Conservation (phyloP, 345 rosid species). For the Eucalyptus pauciflora region DNA sequence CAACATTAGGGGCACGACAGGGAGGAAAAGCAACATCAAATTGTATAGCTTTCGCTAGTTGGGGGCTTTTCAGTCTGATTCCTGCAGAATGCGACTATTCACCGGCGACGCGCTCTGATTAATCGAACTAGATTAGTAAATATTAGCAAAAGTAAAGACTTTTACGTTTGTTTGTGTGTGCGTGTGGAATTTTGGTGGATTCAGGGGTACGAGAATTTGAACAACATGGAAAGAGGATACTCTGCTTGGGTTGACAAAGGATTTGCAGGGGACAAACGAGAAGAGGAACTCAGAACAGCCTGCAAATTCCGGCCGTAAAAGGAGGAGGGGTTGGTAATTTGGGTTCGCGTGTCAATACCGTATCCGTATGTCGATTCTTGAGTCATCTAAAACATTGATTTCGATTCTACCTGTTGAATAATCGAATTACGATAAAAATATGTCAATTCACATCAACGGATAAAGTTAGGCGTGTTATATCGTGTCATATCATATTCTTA, state of each 20-base stretch:
- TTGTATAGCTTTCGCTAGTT: neutral
- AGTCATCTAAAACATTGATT: neutral
- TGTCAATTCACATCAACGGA: fast-evolving
- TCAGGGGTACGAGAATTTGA: conserved; percentile 17
- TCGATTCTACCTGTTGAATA: neutral
- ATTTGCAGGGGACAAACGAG: conserved; percentile 19
- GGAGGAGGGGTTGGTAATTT: neutral
- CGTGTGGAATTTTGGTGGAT: neutral
- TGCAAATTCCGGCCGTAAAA: conserved; percentile 20
- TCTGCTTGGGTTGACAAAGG: conserved; percentile 38
- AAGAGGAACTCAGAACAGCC: conserved; percentile 25
- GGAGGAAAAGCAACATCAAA: neutral
- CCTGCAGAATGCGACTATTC: neutral
- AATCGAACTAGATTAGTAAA: neutral
- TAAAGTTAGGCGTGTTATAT: no score
- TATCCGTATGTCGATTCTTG: neutral
- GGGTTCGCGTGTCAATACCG: neutral
- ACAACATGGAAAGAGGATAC: conserved; percentile 35
- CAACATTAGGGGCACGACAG: neutral
- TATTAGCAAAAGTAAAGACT: neutral
- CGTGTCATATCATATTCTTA: neutral
- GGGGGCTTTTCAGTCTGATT: neutral
- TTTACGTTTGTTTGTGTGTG: no score
- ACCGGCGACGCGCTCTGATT: neutral
- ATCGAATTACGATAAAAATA: no score